Base-by-base conservation (phyloP, 805 yeast species). In the Kregervanrija pseudodelftensis region DNA sequence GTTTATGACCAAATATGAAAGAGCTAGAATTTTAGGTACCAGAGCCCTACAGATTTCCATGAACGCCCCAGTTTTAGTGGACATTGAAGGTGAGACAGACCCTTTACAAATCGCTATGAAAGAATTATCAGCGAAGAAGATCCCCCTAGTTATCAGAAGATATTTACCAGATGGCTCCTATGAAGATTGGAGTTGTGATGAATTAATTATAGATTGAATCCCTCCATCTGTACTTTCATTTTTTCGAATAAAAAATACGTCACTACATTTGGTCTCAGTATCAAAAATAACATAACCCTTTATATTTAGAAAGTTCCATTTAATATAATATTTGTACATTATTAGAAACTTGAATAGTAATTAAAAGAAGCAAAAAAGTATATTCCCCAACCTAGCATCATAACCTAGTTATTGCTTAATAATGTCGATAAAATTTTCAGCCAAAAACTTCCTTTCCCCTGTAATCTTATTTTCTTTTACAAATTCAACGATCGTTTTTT, bases 121-220 rank as follows among this genome's bases (percentile, higher is more conserved):
- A 66, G 99, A 93, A 66, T 76, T 93, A 51, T 79, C 95, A 1
- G 98, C 93, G 66, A 81, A 86, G 66, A 93, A 90, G 65, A 89
- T 95, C 46, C 99, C 99, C 1, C 74, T 93, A 57, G 95, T 95
- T 39, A 86, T 93, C 40, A 80, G 99, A 76, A 77, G 99, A 67
- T 95, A 88, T 62, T 74, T 93, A 55, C 99, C 99, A 3, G 99
- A 95, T 63, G 96, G 98, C 5, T 79, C 95, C 43, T 91, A 80
- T 59, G 99, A 93, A 69, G 99, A 93, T 63, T 93, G 99, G 99
- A 95, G 96, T 43, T 93, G 96, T 59, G 98, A 93, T 65, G 99
- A 93, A 68, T 76, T 93, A 60, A 90, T 93, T 61, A 86, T 90
- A 46, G 98, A 93, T 64, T 64, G 57, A 46, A 11, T n/a, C 11